Evolutionary conservation across 768 basidiomycete species (phyloP).

Genomic region (Naematelia encephala): DNA sequence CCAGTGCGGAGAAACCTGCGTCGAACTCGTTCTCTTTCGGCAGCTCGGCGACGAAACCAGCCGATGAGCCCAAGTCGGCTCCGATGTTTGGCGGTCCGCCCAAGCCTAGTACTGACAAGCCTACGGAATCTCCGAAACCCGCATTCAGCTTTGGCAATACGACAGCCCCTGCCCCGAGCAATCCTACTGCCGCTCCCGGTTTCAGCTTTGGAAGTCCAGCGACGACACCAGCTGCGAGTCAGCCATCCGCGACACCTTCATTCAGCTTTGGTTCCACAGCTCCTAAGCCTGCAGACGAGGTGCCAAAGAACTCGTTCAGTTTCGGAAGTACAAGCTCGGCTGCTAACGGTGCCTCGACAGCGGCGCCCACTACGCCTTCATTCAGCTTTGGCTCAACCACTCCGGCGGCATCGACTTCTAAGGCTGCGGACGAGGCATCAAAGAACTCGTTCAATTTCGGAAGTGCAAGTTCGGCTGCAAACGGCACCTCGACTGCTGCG

Average conservation of each 20-base stretch:
- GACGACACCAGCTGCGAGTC: constrained; percentile 3
- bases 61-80: not conserved
- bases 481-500: not conserved
- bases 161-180: not conserved
- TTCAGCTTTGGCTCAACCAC: constrained; percentile 13
- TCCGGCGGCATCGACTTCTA: constrained; percentile 1
- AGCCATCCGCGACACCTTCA: not conserved
- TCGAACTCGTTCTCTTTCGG: not conserved
- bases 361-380: not conserved
- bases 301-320: constrained; percentile 4
- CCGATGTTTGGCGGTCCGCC: not conserved
- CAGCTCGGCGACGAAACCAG: not conserved
- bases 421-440: not conserved
- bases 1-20: not conserved
- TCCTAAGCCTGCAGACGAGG: not conserved
- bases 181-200: constrained; percentile 6
- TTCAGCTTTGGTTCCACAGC: constrained; percentile 16
- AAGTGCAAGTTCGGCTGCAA: not conserved
- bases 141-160: constrained; percentile 17
- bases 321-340: not conserved
- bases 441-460: constrained; percentile 3
- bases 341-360: not conserved
- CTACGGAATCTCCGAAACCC: constrained; percentile 13
- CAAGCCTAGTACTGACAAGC: not conserved
- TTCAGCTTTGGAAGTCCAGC: constrained; percentile 11